A percentile compares a stretch with the other conserved stretches of the same genome.
Evolutionary conservation across 352 stramenopile species (phyloP).

Genomic region (Blastocystis sp.): DNA sequence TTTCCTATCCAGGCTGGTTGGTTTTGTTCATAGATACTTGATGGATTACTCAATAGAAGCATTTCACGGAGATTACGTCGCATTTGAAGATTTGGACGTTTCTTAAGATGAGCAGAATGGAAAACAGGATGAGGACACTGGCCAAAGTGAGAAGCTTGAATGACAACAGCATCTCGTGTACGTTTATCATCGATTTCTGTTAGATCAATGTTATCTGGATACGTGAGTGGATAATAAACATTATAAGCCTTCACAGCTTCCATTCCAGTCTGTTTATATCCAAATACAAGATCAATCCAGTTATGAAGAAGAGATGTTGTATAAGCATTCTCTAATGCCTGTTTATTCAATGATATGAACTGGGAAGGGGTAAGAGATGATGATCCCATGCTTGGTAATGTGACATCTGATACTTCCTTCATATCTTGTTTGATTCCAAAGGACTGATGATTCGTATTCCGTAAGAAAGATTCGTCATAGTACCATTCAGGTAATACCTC

Average conservation of each 20-base stretch:
- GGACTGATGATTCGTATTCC: constrained; percentile 86
- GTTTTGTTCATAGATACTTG: background rate
- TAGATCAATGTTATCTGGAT: constrained; percentile 83
- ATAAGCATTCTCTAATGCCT: constrained; percentile 91
- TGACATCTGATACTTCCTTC: constrained; percentile 17
- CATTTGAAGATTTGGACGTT: background rate
- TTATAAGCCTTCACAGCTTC: constrained; percentile 85
- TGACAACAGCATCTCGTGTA: background rate
- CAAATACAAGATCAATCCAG: constrained; percentile 98
- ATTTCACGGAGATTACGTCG: background rate
- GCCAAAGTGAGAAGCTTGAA: constrained; percentile 94
- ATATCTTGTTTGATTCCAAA: constrained; percentile 80
- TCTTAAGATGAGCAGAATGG: background rate
- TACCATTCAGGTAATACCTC: constrained; percentile 93
- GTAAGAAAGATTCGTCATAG: constrained; percentile 84
- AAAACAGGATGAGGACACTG: constrained; percentile 68
- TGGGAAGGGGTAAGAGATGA: constrained; percentile 75
- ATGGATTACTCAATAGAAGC: background rate
- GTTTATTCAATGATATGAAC: constrained; percentile 85
- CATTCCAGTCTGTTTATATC: constrained; percentile 87
- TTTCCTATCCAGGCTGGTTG: background rate
- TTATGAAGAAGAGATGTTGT: constrained; percentile 87
- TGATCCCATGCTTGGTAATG: background rate
- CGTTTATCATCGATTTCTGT: constrained; percentile 65
- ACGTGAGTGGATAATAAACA: constrained; percentile 94